Conservation (phyloP, 148 eudicot species). For the Spergularia bocconei region DNA sequence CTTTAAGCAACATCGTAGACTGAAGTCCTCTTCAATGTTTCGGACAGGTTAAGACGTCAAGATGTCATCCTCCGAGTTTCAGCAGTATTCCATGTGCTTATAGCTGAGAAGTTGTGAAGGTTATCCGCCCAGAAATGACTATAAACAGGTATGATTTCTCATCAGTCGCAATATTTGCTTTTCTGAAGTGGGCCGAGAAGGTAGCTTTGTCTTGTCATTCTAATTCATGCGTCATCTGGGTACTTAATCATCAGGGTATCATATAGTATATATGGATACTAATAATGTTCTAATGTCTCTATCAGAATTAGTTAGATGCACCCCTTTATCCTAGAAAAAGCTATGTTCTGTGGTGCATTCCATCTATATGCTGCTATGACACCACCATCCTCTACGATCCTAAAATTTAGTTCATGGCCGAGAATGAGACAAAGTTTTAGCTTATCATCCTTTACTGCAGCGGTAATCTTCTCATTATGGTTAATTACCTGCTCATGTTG, state of each 20-base stretch:
- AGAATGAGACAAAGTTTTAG: too few relatives aligned
- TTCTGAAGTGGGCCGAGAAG: constrained; percentile 9
- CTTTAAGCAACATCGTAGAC: constrained; percentile 22
- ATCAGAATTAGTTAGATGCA: constrained; percentile 5
- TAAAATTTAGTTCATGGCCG: neutral
- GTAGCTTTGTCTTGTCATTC: constrained; percentile 15
- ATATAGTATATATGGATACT: neutral
- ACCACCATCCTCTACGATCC: neutral
- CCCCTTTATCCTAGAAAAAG: neutral
- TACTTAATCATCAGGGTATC: constrained; percentile 9
- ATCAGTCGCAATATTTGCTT: constrained; percentile 19
- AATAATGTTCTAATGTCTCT: constrained; percentile 7
- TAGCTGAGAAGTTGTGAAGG: constrained; percentile 23
- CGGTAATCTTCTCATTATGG: neutral
- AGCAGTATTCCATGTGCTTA: constrained; percentile 29
- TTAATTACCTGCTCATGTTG: neutral
- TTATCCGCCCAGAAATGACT: constrained; percentile 21
- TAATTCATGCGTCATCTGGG: constrained; percentile 23
- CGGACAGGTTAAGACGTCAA: constrained; percentile 20
- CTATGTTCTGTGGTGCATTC: neutral
- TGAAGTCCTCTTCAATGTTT: constrained; percentile 21
- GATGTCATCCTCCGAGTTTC: constrained; percentile 16
- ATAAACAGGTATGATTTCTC: constrained; percentile 28
- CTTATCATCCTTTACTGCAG: neutral
- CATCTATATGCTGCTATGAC: neutral